A percentile compares a stretch with the other conserved stretches of the same genome.
Conservation (phyloP, 805 yeast genomes). For the Ogataea glucozyma region DNA sequence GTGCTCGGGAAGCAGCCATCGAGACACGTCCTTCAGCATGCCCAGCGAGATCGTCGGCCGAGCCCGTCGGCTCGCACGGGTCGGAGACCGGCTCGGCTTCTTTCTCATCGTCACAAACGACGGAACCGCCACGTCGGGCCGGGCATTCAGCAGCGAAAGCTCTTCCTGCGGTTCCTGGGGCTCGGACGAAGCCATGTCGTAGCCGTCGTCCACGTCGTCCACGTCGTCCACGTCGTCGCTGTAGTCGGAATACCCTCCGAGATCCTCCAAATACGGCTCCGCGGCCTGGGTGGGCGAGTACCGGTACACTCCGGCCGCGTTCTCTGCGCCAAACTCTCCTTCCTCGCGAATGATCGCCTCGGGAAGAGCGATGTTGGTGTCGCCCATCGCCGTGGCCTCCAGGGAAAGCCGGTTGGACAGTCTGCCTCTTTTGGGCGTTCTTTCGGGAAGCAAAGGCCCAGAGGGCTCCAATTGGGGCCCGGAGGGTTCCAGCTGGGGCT, state of each 20-base stretch:
- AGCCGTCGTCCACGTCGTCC: constrained; percentile 11
- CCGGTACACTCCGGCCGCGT: constrained; percentile 15
- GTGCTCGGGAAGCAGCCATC: constrained; percentile 20
- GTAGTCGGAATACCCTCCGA: constrained; percentile 12
- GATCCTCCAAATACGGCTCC: constrained; percentile 5
- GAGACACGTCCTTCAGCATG: constrained; percentile 18
- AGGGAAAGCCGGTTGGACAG: constrained; percentile 29
- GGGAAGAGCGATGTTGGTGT: constrained; percentile 36
- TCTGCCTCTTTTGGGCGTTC: constrained; percentile 24
- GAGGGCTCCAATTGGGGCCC: too few relatives aligned
- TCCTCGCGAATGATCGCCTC: constrained; percentile 35
- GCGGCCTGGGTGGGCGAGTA: constrained; percentile 8
- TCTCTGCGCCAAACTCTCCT: constrained; percentile 29
- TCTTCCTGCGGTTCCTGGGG: too few relatives aligned
- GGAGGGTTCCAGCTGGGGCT: too few relatives aligned
- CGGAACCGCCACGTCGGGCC: constrained; percentile 8
- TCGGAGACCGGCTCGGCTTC: constrained; percentile 5
- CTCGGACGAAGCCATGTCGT: not conserved
- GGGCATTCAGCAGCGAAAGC: constrained; percentile 20
- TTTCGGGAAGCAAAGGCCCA: too few relatives aligned
- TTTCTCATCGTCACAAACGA: constrained; percentile 22
- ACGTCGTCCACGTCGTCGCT: constrained; percentile 18
- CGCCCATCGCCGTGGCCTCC: constrained; percentile 27
- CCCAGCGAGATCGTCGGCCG: constrained; percentile 13
- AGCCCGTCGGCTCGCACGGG: constrained; percentile 1